phyloP scores from a whole-genome alignment of 805 yeast genomes.

The Saccharomycopsis schoenii region DNA sequence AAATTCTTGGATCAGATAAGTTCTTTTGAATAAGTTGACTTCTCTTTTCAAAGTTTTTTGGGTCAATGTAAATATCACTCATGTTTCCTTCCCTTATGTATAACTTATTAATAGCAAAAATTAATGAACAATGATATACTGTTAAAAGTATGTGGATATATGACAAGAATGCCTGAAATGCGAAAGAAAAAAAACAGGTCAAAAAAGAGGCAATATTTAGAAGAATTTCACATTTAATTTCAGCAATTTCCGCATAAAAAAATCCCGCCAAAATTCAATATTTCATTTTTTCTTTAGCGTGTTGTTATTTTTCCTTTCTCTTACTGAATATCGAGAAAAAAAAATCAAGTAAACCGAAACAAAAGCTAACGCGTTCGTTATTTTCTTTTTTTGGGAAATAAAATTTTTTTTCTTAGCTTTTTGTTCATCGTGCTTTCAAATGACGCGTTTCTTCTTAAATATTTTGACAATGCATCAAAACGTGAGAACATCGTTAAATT shows the following conservation, averaged over 20 bases:
- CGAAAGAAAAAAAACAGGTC: background rate
- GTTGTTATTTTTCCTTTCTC: background rate
- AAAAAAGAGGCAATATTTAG: too few relatives aligned
- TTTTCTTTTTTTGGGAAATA: background rate
- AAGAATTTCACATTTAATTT: background rate
- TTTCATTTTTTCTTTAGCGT: background rate
- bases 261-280: background rate
- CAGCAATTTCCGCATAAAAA: background rate
- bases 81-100: constrained; percentile 22
- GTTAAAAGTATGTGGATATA: background rate
- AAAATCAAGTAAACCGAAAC: too few relatives aligned
- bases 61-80: constrained; percentile 50
- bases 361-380: too few relatives aligned
- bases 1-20: constrained; percentile 27
- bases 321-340: too few relatives aligned
- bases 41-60: constrained; percentile 13
- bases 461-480: background rate
- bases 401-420: background rate
- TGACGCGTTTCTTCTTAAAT: background rate
- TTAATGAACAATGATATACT: too few relatives aligned
- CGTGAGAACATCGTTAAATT: background rate
- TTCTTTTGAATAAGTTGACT: constrained; percentile 14
- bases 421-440: background rate
- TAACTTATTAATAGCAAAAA: too few relatives aligned
- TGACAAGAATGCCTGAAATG: background rate